These are phyloP conservation scores for Boletellus emodensis DNA, from an alignment of 768 basidiomycete genomes.

Conservation along the genomic window DNA sequence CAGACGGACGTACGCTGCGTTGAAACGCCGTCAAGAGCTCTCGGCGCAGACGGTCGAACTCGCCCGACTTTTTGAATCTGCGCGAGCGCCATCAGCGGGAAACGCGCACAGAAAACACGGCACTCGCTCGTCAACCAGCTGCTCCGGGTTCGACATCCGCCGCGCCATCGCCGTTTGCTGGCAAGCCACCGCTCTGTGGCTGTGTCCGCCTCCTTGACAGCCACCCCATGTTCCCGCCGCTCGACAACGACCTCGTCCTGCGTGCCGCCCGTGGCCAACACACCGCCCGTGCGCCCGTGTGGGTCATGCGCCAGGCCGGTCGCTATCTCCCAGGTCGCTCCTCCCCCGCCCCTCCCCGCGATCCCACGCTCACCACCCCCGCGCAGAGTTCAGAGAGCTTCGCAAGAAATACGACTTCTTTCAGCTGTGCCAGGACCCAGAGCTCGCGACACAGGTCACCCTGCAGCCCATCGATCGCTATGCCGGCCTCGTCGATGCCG, in stretches of 20 bases:
- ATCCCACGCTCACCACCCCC: not conserved
- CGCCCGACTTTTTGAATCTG: conserved; percentile 78
- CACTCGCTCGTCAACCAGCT: conserved; percentile 63
- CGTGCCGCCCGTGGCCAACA: conserved; percentile 88
- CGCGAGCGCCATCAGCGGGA: not conserved
- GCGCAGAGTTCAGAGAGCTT: conserved; percentile 81
- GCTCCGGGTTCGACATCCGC: conserved; percentile 53
- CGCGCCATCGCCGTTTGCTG: conserved; percentile 21
- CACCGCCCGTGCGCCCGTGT: conserved; percentile 92
- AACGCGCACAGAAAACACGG: not conserved
- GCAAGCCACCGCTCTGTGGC: conserved; percentile 7
- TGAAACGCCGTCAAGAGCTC: conserved; percentile 62
- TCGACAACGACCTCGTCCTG: conserved; percentile 84
- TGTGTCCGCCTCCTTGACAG: conserved; percentile 18
- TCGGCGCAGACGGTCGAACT: conserved; percentile 68
- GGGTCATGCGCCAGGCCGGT: conserved; percentile 98
- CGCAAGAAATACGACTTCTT: conserved; percentile 91
- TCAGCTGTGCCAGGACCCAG: conserved; percentile 90
- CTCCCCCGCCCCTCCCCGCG: not conserved
- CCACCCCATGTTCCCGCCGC: conserved; percentile 62
- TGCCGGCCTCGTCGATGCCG: conserved; percentile 82
- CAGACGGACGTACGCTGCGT: conserved; percentile 41
- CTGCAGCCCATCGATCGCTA: conserved; percentile 92
- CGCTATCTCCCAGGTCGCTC: conserved; percentile 84
- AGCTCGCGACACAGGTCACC: conserved; percentile 83